phyloP scores from a whole-genome alignment of 2,329 filamentous ascomycete genomes.

The Exserohilum rostratum region DNA sequence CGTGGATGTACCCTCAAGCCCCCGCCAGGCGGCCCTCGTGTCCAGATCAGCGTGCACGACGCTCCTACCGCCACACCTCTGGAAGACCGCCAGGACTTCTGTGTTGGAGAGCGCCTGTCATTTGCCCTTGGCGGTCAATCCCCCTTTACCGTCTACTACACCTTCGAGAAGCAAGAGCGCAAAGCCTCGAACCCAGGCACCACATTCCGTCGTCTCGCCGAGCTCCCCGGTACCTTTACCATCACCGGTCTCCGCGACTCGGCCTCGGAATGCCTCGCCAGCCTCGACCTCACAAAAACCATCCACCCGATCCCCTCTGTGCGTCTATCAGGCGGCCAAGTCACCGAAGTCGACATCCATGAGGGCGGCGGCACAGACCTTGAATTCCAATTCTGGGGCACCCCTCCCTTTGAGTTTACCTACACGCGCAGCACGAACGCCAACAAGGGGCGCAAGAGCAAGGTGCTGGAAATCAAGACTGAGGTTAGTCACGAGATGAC shows the following conservation, averaged over 20 bases:
- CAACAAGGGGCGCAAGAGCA: slow-evolving; percentile 64
- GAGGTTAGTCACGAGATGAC: slow-evolving; percentile 81
- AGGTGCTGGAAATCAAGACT: slow-evolving; percentile 86
- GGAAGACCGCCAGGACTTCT: slow-evolving; percentile 85
- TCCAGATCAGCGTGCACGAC: slow-evolving; percentile 91
- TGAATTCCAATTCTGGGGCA: slow-evolving; percentile 92
- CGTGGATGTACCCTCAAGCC: slow-evolving; percentile 84
- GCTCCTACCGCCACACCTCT: slow-evolving; percentile 88
- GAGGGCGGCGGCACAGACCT: slow-evolving; percentile 95
- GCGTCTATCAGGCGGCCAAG: slow-evolving; percentile 81
- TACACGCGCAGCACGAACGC: slow-evolving; percentile 91
- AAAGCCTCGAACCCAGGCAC: slow-evolving; percentile 81
- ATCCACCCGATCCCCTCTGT: slow-evolving; percentile 95
- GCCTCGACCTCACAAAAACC: slow-evolving; percentile 76
- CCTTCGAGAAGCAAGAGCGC: slow-evolving; percentile 77
- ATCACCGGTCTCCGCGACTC: slow-evolving; percentile 88
- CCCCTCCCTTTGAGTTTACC: slow-evolving; percentile 96
- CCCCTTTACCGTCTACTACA: slow-evolving; percentile 92
- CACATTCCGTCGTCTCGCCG: slow-evolving; percentile 90
- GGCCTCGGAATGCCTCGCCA: slow-evolving; percentile 84
- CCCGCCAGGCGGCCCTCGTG: slow-evolving; percentile 68
- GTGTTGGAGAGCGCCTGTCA: slow-evolving; percentile 90
- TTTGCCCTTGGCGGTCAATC: slow-evolving; percentile 90
- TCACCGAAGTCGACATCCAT: slow-evolving; percentile 88
- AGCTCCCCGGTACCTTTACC: slow-evolving; percentile 84